Conservation (phyloP, 1,284 basidiomycete species). For the Boletus semigastroideus region DNA sequence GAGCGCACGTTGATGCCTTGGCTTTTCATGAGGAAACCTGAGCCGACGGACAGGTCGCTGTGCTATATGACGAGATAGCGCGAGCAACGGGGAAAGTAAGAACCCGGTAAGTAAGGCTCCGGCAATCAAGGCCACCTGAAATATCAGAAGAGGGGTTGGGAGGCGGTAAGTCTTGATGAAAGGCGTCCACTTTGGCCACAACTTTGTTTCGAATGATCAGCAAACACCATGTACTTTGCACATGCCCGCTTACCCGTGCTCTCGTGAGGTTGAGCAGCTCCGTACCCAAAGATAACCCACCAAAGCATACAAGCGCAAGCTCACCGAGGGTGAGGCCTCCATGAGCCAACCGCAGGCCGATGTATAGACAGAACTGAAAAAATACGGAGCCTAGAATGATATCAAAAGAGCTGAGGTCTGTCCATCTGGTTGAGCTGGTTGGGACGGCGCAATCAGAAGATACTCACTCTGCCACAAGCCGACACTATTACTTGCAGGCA, state of each 20-base stretch:
- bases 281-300: constrained; percentile 84
- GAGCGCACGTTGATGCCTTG: constrained; percentile 79
- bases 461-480: constrained; percentile 67
- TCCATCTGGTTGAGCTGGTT: constrained; percentile 10
- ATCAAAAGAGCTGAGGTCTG: constrained; percentile 82
- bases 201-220: constrained; percentile 43
- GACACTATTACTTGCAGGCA: constrained; percentile 42
- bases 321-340: constrained; percentile 95
- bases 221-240: not conserved
- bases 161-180: constrained; percentile 93
- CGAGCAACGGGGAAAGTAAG: constrained; percentile 91
- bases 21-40: constrained; percentile 85
- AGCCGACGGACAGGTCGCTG: constrained; percentile 89
- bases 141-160: constrained; percentile 89
- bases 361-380: constrained; percentile 91
- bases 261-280: constrained; percentile 84
- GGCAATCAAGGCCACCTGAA: constrained; percentile 91
- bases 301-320: constrained; percentile 83
- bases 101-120: constrained; percentile 92
- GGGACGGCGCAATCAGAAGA: constrained; percentile 18
- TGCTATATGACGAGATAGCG: constrained; percentile 90
- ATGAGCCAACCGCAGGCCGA: constrained; percentile 87
- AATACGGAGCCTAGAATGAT: constrained; percentile 74
- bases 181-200: constrained; percentile 77
- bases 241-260: constrained; percentile 57